These are phyloP conservation scores for Pseudotsuga menziesii DNA, from an alignment of 75 land plant genomes.

Conservation along the genomic window DNA sequence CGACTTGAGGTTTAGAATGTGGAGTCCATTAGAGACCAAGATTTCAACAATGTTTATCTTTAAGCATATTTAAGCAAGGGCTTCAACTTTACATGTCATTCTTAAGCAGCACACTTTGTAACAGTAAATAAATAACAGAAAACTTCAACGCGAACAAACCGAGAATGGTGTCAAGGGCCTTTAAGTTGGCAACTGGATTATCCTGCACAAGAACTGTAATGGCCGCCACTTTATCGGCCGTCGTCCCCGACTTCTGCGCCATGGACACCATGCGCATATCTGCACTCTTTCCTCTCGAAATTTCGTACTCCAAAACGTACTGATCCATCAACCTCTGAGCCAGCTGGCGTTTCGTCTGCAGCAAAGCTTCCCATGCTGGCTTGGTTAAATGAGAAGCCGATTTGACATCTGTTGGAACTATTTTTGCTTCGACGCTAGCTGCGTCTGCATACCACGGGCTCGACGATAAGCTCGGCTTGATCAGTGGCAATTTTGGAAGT, in stretches of 20 bases:
- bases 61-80: no score
- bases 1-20: no score
- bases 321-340: slow-evolving; percentile 73
- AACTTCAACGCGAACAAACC: slow-evolving; percentile 39
- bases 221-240: slow-evolving; percentile 89
- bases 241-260: slow-evolving; percentile 81
- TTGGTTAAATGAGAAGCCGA: slow-evolving; percentile 9
- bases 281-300: slow-evolving; percentile 44
- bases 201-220: slow-evolving; percentile 72
- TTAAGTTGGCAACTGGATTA: slow-evolving; percentile 84
- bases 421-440: slow-evolving; percentile 33
- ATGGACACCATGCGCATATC: slow-evolving; percentile 67
- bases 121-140: no score
- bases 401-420: slow-evolving; percentile 12
- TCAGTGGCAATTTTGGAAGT: slow-evolving; percentile 32
- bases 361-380: slow-evolving; percentile 25
- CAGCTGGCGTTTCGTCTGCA: slow-evolving; percentile 43
- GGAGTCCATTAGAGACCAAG: no score
- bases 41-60: no score
- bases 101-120: no score
- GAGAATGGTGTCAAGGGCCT: slow-evolving; percentile 73
- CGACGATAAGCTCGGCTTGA: slow-evolving; percentile 24
- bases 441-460: slow-evolving; percentile 48
- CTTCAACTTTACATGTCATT: no score
- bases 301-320: slow-evolving; percentile 63